These are phyloP conservation scores for Curvularia verruculosa DNA, from an alignment of 2,329 filamentous ascomycete species.

Conservation along the genomic window DNA sequence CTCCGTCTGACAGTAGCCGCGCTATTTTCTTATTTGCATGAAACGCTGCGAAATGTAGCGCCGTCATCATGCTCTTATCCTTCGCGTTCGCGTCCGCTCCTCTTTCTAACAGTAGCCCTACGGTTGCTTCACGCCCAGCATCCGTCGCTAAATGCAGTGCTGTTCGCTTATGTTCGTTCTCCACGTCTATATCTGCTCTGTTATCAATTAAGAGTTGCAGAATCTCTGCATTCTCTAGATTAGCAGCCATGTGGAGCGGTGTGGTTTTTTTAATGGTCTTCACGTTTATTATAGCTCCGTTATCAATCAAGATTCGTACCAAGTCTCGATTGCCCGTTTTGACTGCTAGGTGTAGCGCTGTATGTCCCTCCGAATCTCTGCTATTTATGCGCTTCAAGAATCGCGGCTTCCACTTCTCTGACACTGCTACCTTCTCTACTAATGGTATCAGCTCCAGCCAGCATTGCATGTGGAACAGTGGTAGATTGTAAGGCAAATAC, in stretches of 20 bases:
- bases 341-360: not conserved
- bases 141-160: not conserved
- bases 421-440: not conserved
- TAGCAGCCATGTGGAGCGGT: not conserved
- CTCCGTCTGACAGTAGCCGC: not conserved
- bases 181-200: not conserved
- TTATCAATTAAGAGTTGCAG: not conserved
- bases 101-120: not conserved
- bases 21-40: not conserved
- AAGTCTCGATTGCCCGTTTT: not conserved
- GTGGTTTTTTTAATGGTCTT: not conserved
- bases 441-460: not conserved
- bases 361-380: not conserved
- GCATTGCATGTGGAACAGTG: not conserved
- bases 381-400: not conserved
- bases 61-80: not conserved
- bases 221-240: not conserved
- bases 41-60: not conserved
- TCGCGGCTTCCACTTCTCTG: not conserved
- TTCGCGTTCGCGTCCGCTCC: not conserved
- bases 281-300: not conserved
- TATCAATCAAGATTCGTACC: not conserved
- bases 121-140: not conserved
- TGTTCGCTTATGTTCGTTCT: not conserved
- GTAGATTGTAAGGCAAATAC: fast-evolving